Evolutionary conservation across 163 green algal species (phyloP).

Genomic region (Scenedesmus sp.): DNA sequence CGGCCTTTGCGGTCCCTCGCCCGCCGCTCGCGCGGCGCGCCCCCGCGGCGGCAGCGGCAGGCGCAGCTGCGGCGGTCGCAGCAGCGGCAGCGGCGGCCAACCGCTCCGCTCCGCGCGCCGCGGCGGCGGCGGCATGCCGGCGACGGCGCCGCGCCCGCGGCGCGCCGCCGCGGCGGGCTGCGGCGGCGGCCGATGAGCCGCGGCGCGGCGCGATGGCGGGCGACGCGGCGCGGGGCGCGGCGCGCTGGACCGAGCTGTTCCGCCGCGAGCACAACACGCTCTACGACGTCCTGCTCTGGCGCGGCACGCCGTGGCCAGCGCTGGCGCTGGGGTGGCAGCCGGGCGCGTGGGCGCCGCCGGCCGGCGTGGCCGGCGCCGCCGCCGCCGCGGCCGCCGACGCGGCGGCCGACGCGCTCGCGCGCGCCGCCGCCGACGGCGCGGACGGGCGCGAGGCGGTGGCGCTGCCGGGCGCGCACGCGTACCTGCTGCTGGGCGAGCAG

Average conservation of each 20-base stretch:
- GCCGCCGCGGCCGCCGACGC: background rate
- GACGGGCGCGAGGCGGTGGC: slow-evolving; percentile 4
- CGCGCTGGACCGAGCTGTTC: slow-evolving; percentile 17
- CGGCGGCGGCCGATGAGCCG: too few species aligned
- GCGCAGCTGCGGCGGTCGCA: too few species aligned
- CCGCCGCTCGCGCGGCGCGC: too few species aligned
- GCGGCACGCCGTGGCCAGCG: background rate
- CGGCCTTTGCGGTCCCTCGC: too few species aligned
- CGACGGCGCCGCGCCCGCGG: too few species aligned
- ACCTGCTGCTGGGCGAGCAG: slow-evolving; percentile 3
- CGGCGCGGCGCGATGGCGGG: too few species aligned
- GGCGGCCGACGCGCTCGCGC: background rate
- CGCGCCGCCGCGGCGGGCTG: too few species aligned
- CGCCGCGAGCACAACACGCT: slow-evolving; percentile 3
- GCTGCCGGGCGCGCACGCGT: slow-evolving; percentile 4
- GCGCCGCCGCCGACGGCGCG: background rate
- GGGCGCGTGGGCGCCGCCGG: slow-evolving; percentile 1
- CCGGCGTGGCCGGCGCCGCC: background rate
- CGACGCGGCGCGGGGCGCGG: background rate
- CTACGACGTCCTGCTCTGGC: slow-evolving; percentile 26
- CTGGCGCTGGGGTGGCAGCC: slow-evolving; percentile 22
- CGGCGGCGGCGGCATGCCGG: too few species aligned
- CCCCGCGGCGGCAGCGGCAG: too few species aligned
- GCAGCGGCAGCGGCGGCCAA: too few species aligned
- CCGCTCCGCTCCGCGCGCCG: too few species aligned